phyloP scores from a whole-genome alignment of 169 alveolate genomes.

The Eimeria zaria region DNA sequence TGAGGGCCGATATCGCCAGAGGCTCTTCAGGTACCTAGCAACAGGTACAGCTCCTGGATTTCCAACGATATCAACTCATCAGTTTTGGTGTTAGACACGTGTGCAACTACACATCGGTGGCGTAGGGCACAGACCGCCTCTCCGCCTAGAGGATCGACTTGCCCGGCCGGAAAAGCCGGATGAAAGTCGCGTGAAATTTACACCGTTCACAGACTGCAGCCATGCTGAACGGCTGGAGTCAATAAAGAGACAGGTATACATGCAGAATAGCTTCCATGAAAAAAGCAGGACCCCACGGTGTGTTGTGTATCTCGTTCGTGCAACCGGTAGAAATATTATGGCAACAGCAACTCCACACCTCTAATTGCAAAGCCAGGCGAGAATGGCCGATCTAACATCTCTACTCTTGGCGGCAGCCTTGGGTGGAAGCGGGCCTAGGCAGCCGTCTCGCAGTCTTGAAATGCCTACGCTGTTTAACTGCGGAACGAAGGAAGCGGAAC shows the following conservation, averaged over 20 bases:
- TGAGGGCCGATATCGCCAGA: neutral
- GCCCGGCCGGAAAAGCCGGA: neutral
- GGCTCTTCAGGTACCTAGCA: constrained; percentile 18
- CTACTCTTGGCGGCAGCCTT: constrained; percentile 16
- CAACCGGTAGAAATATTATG: neutral
- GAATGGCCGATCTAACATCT: constrained; percentile 37
- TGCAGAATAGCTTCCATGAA: neutral
- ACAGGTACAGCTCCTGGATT: neutral
- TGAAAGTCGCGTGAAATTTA: neutral
- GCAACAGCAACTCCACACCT: neutral
- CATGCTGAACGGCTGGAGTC: neutral
- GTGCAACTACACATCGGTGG: neutral
- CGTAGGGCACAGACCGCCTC: neutral
- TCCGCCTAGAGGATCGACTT: constrained; percentile 32
- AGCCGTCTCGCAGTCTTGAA: constrained; percentile 24
- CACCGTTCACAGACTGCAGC: neutral
- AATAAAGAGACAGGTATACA: neutral
- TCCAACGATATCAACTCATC: neutral
- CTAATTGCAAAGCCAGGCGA: neutral
- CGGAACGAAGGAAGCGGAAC: constrained; percentile 37
- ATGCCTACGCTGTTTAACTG: constrained; percentile 36
- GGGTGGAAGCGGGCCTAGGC: constrained; percentile 13
- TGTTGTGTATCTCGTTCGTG: neutral
- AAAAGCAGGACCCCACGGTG: neutral
- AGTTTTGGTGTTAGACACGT: constrained; percentile 5